A percentile compares a stretch with the other conserved stretches of the same genome.
These are phyloP conservation scores for Trichoderma virens DNA, from an alignment of 495 filamentous ascomycete genomes.

Conservation along the genomic window DNA sequence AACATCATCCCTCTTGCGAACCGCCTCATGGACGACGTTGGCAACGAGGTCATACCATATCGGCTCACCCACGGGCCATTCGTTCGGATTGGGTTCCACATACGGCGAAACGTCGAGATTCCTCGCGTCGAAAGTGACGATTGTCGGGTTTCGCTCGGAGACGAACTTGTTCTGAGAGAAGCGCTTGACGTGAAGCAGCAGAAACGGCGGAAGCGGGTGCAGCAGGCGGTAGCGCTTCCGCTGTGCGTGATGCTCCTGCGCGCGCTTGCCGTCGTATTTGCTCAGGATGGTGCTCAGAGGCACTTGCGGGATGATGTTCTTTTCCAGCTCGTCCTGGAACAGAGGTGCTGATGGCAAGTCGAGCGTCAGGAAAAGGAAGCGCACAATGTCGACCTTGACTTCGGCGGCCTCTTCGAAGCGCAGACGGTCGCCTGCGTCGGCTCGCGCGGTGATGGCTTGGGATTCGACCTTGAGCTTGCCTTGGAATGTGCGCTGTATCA, in stretches of 20 bases:
- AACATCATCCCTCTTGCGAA: slow-evolving; percentile 62
- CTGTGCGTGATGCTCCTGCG: slow-evolving; percentile 80
- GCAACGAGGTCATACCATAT: slow-evolving; percentile 95
- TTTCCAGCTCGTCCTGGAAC: slow-evolving; percentile 86
- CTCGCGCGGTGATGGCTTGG: slow-evolving; percentile 87
- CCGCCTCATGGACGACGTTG: slow-evolving; percentile 89
- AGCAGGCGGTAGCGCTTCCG: slow-evolving; percentile 83
- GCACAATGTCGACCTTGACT: slow-evolving; percentile 64
- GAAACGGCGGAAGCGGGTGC: slow-evolving; percentile 85
- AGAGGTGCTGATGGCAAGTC: slow-evolving; percentile 88
- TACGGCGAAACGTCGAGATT: slow-evolving; percentile 83
- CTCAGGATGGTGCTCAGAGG: slow-evolving; percentile 80
- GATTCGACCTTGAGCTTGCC: slow-evolving; percentile 86
- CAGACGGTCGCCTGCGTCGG: slow-evolving; percentile 77
- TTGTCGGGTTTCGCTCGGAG: slow-evolving; percentile 90
- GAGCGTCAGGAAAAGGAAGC: slow-evolving; percentile 85
- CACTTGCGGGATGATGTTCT: slow-evolving; percentile 95
- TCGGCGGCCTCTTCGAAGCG: slow-evolving; percentile 87
- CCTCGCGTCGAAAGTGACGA: slow-evolving; percentile 85
- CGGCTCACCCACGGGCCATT: slow-evolving; percentile 64
- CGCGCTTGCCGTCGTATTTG: slow-evolving; percentile 87
- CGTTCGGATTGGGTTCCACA: slow-evolving; percentile 46
- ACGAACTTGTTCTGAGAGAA: slow-evolving; percentile 97
- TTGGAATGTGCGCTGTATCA: slow-evolving; percentile 89
- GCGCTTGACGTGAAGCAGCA: slow-evolving; percentile 93